Base-by-base conservation (phyloP, 495 filamentous ascomycete genomes). In the Penicillium silybi region DNA sequence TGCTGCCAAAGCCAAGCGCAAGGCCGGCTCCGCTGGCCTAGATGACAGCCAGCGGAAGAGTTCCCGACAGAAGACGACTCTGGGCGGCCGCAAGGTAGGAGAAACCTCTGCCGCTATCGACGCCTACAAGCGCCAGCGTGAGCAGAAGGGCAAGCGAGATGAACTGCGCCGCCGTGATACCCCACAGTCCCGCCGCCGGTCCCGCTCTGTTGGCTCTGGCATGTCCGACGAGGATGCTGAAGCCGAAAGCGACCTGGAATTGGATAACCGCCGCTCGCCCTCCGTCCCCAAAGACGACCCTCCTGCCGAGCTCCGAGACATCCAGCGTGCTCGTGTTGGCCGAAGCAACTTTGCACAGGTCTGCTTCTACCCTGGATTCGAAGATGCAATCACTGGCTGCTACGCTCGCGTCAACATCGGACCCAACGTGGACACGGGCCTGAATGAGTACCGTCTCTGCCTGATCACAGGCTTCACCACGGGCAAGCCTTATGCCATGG, bases 311-410 rank as follows among this genome's bases (percentile, higher is more conserved):
- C 75, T 96, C n/a, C 72, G 78, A 2, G 90, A 98, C 61, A 79
- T 95, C 54, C 86, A 96, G 58, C 84, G 87, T 42, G 79, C 88
- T 52, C 83, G 88, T 50, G 77, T 98, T 51, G 89, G 92, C 18
- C 81, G 95, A 29, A 82, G 73, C 53, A 85, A 87, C 57, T 91
- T 97, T 58, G 85, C 84, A 5, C 81, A 88, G 61, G 85, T 95
- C 38, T 95, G 89, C 73, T 96, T 93, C 73, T 89, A 88, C 53
- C 93, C 93, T 18, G 85, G 85, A 10, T 96, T 99, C 49, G 85
- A 91, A 16, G 78, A 89, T 27, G 80, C 85, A 25, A 85, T 97
- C 50, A 81, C 78, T 34, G 81, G 83, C 42, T 93, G 89, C 69
- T 96, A 86, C 66, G 83, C 81, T 22, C 87, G 93, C 44, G 80